Base-by-base conservation (phyloP, 139 green algal species). In the Chlorella ohadii region DNA sequence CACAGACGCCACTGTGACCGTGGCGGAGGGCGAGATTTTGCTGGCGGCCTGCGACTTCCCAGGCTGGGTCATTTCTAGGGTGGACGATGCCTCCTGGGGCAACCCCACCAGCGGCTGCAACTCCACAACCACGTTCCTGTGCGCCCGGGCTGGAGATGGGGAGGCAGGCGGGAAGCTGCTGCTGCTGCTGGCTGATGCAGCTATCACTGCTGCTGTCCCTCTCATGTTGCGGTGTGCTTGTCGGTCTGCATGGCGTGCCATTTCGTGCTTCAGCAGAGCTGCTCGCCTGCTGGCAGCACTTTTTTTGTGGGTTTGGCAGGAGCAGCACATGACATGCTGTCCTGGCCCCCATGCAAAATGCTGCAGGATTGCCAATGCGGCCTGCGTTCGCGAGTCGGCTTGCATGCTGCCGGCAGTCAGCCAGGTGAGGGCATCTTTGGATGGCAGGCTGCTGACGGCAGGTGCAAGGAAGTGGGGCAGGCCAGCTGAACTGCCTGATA, bases 331-430 rank as follows among this genome's bases (percentile, higher is more conserved):
- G 63, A 2, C n/a, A n/a, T 1, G 27, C 28, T 25, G 63, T 16
- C n/a, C n/a, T n/a, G n/a, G n/a, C n/a, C n/a, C n/a, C n/a, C n/a
- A n/a, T 20, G 13, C 56, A 1, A 0, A 25, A 1, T 51, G 19
- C 34, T 39, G 56, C 56, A 81, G 75, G 34, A 55, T 81, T 12
- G 56, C 41, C 22, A 23, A 59, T 27, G 56, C 75, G 7, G 75
- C 75, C 0, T 81, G 75, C 34, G 57, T 71, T 4, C 13, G 36
- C 17, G 34, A 81, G 23, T 9, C 56, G 34, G 75, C 75, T 4
- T 81, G 75, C 75, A 56, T 81, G 57, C 56, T 81, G 33, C 75
- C 75, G 0, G 75, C 75, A 4, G 75, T 81, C 16, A 81, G 70
- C 34, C n/a, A 59, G 2, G 36, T 81, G 7, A 51, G 44, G n/a